Percentiles rank a stretch among this genome's conserved stretches.
Conservation (phyloP, 2,329 filamentous ascomycete genomes). For the Mollisiaceae sp. region DNA sequence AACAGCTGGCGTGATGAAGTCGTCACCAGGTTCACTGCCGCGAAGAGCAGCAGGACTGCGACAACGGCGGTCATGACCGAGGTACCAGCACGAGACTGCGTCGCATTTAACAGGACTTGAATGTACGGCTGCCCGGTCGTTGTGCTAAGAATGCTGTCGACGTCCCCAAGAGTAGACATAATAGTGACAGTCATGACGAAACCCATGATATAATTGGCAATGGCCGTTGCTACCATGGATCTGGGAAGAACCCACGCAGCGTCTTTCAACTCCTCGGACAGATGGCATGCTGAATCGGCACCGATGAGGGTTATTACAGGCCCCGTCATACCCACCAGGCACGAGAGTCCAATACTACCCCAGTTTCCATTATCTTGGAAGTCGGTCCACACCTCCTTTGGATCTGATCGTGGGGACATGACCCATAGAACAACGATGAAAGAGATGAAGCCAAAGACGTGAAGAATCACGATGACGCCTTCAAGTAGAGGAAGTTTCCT, state of each 20-base stretch:
- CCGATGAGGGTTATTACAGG: constrained; percentile 38
- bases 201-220: constrained; percentile 50
- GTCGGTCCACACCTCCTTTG: constrained; percentile 35
- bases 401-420: constrained; percentile 22
- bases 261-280: constrained; percentile 55
- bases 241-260: constrained; percentile 51
- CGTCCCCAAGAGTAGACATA: constrained; percentile 43
- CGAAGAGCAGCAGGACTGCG: constrained; percentile 45
- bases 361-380: constrained; percentile 42
- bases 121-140: constrained; percentile 53
- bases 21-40: constrained; percentile 44
- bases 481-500: constrained; percentile 48
- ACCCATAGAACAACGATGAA: constrained; percentile 47
- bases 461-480: constrained; percentile 48
- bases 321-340: constrained; percentile 45
- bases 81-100: constrained; percentile 48
- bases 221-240: constrained; percentile 51
- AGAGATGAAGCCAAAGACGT: constrained; percentile 50
- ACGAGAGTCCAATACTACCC: constrained; percentile 40
- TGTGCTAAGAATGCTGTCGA: constrained; percentile 46
- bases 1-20: constrained; percentile 46
- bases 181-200: constrained; percentile 46
- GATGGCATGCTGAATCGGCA: constrained; percentile 39
- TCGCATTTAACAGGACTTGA: constrained; percentile 54
- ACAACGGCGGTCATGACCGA: constrained; percentile 53